Percentiles rank a stretch among this genome's conserved stretches.
Evolutionary conservation across 495 filamentous ascomycete species (phyloP).

Genomic region (Penicillium alfredii): DNA sequence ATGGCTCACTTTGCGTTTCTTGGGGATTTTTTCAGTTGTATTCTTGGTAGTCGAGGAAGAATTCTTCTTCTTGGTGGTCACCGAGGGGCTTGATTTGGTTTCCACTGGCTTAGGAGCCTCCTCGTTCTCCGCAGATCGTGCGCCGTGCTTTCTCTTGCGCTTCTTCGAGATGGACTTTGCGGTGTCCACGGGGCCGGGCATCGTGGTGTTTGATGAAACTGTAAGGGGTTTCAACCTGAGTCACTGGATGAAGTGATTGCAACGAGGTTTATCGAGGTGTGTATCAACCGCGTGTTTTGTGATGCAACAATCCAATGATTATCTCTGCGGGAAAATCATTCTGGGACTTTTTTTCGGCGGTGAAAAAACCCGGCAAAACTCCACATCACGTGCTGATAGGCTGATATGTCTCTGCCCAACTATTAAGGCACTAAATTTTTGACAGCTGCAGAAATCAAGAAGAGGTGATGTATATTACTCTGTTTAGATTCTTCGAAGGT

Average conservation of each 20-base stretch:
- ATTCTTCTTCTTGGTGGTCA: constrained; percentile 21
- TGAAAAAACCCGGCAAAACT: constrained; percentile 25
- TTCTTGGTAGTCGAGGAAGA: constrained; percentile 13
- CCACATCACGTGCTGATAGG: constrained; percentile 29
- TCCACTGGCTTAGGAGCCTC: constrained; percentile 26
- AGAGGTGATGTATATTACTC: no score
- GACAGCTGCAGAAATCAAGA: no score
- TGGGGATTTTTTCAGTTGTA: constrained; percentile 23
- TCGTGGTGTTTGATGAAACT: constrained; percentile 14
- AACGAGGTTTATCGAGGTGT: neutral
- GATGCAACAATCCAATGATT: constrained; percentile 16
- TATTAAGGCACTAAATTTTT: neutral
- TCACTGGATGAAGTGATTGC: neutral
- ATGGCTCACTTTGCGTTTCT: constrained; percentile 34
- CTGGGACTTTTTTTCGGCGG: constrained; percentile 28
- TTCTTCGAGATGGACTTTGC: constrained; percentile 60
- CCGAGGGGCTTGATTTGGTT: constrained; percentile 17
- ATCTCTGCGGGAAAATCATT: constrained; percentile 21
- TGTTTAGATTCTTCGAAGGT: no score
- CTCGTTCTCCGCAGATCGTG: constrained; percentile 21
- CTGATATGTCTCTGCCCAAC: neutral
- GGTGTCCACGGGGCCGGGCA: constrained; percentile 38
- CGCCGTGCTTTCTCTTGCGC: constrained; percentile 56
- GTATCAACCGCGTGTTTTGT: constrained; percentile 16
- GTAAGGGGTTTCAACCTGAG: constrained; percentile 2